phyloP scores from a whole-genome alignment of 495 filamentous ascomycete genomes.

The Penicillium antarcticum region DNA sequence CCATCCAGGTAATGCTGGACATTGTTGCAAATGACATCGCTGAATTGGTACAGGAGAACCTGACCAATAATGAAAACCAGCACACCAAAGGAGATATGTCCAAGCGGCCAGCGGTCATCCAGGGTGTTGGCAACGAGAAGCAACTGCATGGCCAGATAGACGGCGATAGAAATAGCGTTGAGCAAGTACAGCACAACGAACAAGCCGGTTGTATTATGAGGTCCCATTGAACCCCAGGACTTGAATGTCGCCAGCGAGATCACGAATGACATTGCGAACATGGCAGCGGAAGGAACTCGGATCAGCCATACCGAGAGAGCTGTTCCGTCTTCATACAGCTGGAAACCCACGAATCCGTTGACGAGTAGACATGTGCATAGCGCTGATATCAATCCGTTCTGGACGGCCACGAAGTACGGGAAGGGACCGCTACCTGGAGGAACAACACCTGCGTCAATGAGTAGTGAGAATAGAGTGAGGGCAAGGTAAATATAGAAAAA shows the following conservation, averaged over 20 bases:
- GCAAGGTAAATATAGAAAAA: constrained; percentile 98
- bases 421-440: constrained; percentile 76
- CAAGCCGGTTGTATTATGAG: constrained; percentile 79
- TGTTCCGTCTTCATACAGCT: constrained; percentile 98
- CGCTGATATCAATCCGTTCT: constrained; percentile 87
- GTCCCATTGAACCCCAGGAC: constrained; percentile 80
- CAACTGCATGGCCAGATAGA: constrained; percentile 87
- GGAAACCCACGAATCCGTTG: constrained; percentile 98
- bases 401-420: constrained; percentile 87
- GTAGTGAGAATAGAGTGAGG: constrained; percentile 81
- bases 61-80: constrained; percentile 93
- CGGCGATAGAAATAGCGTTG: constrained; percentile 77
- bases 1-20: constrained; percentile 94
- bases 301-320: constrained; percentile 92
- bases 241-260: constrained; percentile 92
- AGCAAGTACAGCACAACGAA: constrained; percentile 93
- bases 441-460: constrained; percentile 90
- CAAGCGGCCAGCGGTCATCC: constrained; percentile 92
- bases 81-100: constrained; percentile 87
- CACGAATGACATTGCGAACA: constrained; percentile 84
- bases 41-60: constrained; percentile 87
- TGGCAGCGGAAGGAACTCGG: constrained; percentile 67
- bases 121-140: constrained; percentile 86
- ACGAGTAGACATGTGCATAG: constrained; percentile 86
- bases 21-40: constrained; percentile 76